Conservation (phyloP, 2,329 filamentous ascomycete genomes). For the Aplosporella prunicola region DNA sequence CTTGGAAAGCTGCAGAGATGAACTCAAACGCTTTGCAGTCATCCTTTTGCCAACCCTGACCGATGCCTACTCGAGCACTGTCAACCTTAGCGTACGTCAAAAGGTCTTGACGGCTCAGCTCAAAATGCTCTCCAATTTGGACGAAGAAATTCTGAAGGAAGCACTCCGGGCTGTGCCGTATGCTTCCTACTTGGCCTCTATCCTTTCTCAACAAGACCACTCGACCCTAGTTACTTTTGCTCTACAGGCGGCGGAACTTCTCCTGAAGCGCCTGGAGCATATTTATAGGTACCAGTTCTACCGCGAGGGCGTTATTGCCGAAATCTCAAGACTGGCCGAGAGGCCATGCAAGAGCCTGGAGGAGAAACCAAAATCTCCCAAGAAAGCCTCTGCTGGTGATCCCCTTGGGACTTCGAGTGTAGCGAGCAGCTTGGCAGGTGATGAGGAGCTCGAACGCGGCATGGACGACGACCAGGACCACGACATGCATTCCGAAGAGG, state of each 20-base stretch:
- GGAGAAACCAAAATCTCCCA: slow-evolving; percentile 15
- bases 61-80: slow-evolving; percentile 94
- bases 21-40: slow-evolving; percentile 85
- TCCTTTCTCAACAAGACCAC: slow-evolving; percentile 91
- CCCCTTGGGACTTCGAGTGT: slow-evolving; percentile 18
- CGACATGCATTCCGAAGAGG: slow-evolving; percentile 44
- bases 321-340: slow-evolving; percentile 72
- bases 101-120: slow-evolving; percentile 93
- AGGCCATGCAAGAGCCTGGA: slow-evolving; percentile 28
- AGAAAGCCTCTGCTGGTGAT: slow-evolving; percentile 19
- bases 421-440: slow-evolving; percentile 18
- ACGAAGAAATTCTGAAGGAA: slow-evolving; percentile 73
- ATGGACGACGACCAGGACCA: slow-evolving; percentile 44
- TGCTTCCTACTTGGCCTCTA: slow-evolving; percentile 89
- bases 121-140: slow-evolving; percentile 96
- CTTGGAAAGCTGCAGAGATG: slow-evolving; percentile 69
- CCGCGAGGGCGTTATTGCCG: slow-evolving; percentile 86
- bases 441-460: slow-evolving; percentile 32
- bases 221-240: slow-evolving; percentile 76
- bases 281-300: slow-evolving; percentile 97
- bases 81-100: slow-evolving; percentile 87
- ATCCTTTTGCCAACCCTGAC: slow-evolving; percentile 92
- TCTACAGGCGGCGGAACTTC: slow-evolving; percentile 78
- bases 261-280: slow-evolving; percentile 71
- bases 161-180: slow-evolving; percentile 83